Conservation (phyloP, 2,329 filamentous ascomycete species). For the Cryphonectria radicalis region DNA sequence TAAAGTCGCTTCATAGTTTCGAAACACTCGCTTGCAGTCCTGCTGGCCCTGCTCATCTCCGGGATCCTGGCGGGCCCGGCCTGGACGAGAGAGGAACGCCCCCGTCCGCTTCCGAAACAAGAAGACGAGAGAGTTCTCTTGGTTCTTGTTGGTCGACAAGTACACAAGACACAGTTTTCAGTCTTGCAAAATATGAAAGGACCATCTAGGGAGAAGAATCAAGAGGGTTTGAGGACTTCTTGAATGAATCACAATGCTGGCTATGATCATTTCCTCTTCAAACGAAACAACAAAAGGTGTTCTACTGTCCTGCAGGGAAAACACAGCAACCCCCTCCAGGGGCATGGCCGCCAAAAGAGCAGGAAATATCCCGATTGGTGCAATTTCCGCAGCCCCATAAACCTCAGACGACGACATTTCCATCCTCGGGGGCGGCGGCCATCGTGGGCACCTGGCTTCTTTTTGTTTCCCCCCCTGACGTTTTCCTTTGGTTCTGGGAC, state of each 20-base stretch:
- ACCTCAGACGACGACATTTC: conserved; percentile 24
- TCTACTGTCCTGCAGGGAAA: neutral
- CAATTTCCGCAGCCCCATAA: conserved; percentile 22
- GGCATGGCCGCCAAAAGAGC: conserved; percentile 1
- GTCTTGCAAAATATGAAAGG: too few relatives aligned
- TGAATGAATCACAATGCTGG: neutral
- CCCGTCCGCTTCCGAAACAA: neutral
- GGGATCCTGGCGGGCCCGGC: conserved; percentile 13
- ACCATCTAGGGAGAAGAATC: neutral
- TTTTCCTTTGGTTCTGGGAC: conserved; percentile 15
- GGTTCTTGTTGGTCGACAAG: neutral
- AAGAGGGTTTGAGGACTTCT: neutral
- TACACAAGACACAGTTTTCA: neutral
- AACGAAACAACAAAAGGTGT: neutral
- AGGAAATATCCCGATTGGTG: conserved; percentile 29
- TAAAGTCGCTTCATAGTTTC: conserved; percentile 20
- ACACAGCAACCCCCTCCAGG: conserved; percentile 5
- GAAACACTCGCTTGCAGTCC: conserved; percentile 28
- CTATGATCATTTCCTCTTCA: neutral
- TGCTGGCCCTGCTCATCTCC: conserved; percentile 27
- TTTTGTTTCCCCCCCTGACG: conserved; percentile 20
- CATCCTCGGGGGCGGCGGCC: conserved; percentile 1
- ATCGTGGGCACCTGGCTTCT: conserved; percentile 18
- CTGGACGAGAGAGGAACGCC: conserved; percentile 5
- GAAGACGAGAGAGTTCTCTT: too few relatives aligned